Base-by-base conservation (phyloP, 1,284 basidiomycete species). In the Ustanciosporium gigantosporum region DNA sequence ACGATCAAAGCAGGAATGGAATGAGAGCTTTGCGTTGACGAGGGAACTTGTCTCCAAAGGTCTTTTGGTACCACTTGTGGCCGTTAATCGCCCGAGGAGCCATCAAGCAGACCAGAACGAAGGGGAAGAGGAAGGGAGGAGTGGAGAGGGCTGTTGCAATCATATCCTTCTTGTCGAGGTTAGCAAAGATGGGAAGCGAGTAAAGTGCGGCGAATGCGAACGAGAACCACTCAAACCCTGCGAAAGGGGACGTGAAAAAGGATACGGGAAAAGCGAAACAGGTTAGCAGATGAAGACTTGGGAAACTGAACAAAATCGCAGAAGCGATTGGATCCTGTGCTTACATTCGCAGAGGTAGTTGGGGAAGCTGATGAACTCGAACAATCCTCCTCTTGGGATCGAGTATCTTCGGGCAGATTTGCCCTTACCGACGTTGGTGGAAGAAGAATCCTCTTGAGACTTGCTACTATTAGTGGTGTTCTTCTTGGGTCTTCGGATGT, bases 271-370 rank as follows among this genome's bases (percentile, higher is more conserved):
- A 6, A 46, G 25, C 17, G n/a, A 23, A 21, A 34, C 15, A 32
- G 21, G 15, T 19, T 8, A 9, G 32, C 32, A 13, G 16, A 19
- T 17, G 20, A 22, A 11, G 9, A 38, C 20, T 22, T 15, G 11
- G 34, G 5, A 7, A 6, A 24, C 21, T 15, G 25, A 22, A 24
- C 16, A 9, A 4, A 70, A n/a, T n/a, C n/a, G n/a, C n/a, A n/a
- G n/a, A n/a, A n/a, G n/a, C n/a, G n/a, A n/a, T n/a, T n/a, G n/a
- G n/a, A n/a, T n/a, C n/a, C n/a, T n/a, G n/a, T n/a, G n/a, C 71
- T 52, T 46, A 74, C 81, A 95, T 78, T 94, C 91, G 79, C 88
- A 91, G 40, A 91, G 81, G 78, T 95, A 95, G 79, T 95, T 92
- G 2, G 92, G 91, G 79, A 87, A 93, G n/a, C 90, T 90, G 62